These are phyloP conservation scores for Tilletiaria anomala DNA, from an alignment of 1,284 basidiomycete species.

Conservation along the genomic window DNA sequence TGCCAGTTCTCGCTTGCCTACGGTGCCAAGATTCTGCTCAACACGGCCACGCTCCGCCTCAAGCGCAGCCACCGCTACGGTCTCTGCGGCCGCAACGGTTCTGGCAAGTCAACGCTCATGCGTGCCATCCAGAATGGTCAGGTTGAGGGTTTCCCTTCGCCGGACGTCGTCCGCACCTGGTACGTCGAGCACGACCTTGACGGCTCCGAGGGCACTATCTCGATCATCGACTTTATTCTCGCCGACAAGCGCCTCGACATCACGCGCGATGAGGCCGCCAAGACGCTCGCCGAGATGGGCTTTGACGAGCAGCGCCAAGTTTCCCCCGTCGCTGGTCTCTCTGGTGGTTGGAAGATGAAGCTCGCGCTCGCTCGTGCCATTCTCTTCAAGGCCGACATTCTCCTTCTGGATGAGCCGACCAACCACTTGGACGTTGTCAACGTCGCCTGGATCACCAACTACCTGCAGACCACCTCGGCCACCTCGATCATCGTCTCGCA, in stretches of 20 bases:
- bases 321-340: constrained; percentile 37
- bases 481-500: constrained; percentile 40
- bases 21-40: constrained; percentile 41
- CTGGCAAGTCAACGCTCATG: constrained; percentile 40
- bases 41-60: constrained; percentile 39
- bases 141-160: constrained; percentile 40
- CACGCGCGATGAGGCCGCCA: constrained; percentile 22
- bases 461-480: constrained; percentile 25
- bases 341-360: constrained; percentile 41
- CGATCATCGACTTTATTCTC: constrained; percentile 36
- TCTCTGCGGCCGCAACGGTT: constrained; percentile 40
- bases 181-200: constrained; percentile 41
- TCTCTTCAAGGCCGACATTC: constrained; percentile 40
- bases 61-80: constrained; percentile 39
- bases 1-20: constrained; percentile 40
- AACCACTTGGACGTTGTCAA: constrained; percentile 40
- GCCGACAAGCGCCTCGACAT: constrained; percentile 35
- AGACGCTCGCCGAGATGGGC: constrained; percentile 36
- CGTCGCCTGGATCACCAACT: constrained; percentile 40
- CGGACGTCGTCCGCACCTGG: constrained; percentile 39
- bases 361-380: constrained; percentile 39
- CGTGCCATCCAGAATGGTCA: constrained; percentile 40
- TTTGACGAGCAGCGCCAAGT: constrained; percentile 36
- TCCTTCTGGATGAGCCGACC: constrained; percentile 39
- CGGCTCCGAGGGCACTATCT: constrained; percentile 38